phyloP scores from a whole-genome alignment of 805 yeast genomes.

The Saccharomycodes ludwigii region DNA sequence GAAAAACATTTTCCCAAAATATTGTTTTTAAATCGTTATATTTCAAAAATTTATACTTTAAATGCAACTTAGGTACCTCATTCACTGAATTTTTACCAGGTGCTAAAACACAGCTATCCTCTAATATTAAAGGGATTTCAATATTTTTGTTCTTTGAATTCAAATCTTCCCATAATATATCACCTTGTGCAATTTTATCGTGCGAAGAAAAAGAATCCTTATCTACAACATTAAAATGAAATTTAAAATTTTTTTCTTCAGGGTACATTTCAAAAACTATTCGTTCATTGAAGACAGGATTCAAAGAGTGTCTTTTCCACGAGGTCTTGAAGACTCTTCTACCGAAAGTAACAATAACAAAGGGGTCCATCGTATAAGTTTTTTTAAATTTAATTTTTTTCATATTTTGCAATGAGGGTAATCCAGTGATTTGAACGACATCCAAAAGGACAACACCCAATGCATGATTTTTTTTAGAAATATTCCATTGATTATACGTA shows the following conservation, averaged over 20 bases:
- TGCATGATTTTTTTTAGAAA: constrained; percentile 20
- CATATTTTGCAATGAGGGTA: constrained; percentile 61
- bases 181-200: constrained; percentile 64
- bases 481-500: constrained; percentile 12
- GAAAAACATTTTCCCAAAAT: constrained; percentile 54
- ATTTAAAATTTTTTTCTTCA: constrained; percentile 50
- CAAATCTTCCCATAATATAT: constrained; percentile 43
- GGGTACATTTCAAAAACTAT: constrained; percentile 65
- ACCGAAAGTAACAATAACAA: constrained; percentile 84
- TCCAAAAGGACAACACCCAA: constrained; percentile 71
- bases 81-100: not conserved
- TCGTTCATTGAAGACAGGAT: constrained; percentile 73
- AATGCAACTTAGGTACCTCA: constrained; percentile 36
- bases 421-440: constrained; percentile 55
- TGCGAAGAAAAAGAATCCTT: constrained; percentile 75
- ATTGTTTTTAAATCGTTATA: constrained; percentile 51
- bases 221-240: constrained; percentile 68
- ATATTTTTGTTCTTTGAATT: constrained; percentile 19
- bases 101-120: not conserved
- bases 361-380: constrained; percentile 93
- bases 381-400: constrained; percentile 36
- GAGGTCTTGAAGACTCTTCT: constrained; percentile 77
- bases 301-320: constrained; percentile 68
- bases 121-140: constrained; percentile 26
- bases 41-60: constrained; percentile 55